Evolutionary conservation across 2,329 filamentous ascomycete genomes (phyloP).

Genomic region (Phialemonium atrogriseum): DNA sequence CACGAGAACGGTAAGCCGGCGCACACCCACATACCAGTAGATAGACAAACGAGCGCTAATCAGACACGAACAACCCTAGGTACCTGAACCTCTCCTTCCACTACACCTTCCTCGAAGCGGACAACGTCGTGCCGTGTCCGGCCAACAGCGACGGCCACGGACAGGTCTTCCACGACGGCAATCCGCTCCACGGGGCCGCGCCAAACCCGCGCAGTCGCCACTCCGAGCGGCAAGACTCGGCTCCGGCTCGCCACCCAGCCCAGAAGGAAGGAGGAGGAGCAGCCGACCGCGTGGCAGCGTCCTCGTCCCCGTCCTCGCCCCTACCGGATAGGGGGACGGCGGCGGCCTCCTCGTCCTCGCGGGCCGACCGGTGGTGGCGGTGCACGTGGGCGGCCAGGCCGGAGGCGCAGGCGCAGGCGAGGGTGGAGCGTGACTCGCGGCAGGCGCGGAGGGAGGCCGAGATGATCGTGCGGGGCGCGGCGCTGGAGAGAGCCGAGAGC

Average conservation of each 20-base stretch:
- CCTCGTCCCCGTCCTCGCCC: too few species aligned
- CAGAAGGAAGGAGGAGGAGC: slow-evolving; percentile 22
- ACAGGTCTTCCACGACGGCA: slow-evolving; percentile 41
- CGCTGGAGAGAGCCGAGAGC: slow-evolving; percentile 5
- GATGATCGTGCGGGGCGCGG: slow-evolving; percentile 14
- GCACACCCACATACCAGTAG: too few species aligned
- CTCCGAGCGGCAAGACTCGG: slow-evolving; percentile 26
- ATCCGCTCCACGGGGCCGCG: too few species aligned
- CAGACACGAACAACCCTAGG: too few species aligned
- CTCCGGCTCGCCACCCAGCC: slow-evolving; percentile 32
- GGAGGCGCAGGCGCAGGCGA: slow-evolving; percentile 13
- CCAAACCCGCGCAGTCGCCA: too few species aligned
- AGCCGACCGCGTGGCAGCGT: neutral
- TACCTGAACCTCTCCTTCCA: slow-evolving; percentile 35
- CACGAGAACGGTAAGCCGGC: slow-evolving; percentile 30
- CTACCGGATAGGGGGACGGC: too few species aligned
- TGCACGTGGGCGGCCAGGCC: slow-evolving; percentile 5
- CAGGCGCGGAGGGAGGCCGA: slow-evolving; percentile 3
- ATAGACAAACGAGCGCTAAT: neutral
- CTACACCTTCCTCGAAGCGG: slow-evolving; percentile 30
- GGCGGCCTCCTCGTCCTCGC: too few species aligned
- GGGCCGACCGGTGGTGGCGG: slow-evolving; percentile 1
- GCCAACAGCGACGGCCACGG: slow-evolving; percentile 41
- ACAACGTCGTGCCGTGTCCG: slow-evolving; percentile 46
- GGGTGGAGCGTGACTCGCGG: slow-evolving; percentile 7